These are phyloP conservation scores for Austroboletus novae-zelandiae DNA, from an alignment of 1,284 basidiomycete species.

Conservation along the genomic window DNA sequence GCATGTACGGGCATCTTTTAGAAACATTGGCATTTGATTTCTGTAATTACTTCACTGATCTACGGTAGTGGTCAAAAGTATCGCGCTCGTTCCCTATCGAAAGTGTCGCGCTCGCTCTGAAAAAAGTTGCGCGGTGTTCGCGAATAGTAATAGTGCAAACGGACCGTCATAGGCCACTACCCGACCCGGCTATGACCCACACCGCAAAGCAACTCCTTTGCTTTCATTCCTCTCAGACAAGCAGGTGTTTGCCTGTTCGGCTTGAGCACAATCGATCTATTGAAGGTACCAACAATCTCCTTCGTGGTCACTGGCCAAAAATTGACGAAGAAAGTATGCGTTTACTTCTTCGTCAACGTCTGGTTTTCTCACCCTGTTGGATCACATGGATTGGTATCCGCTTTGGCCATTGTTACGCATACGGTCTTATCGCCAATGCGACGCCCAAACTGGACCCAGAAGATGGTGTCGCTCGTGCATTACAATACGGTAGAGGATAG, in stretches of 20 bases:
- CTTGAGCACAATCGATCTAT: conserved; percentile 41
- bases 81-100: too few species aligned
- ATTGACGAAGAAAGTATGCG: conserved; percentile 66
- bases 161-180: too few species aligned
- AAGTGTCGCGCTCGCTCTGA: too few species aligned
- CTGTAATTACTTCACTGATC: too few species aligned
- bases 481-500: conserved; percentile 76
- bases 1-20: too few species aligned
- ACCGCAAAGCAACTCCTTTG: too few species aligned
- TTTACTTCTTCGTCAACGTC: conserved; percentile 13
- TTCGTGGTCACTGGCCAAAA: conserved; percentile 64
- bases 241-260: conserved; percentile 68
- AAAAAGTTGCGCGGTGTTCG: too few species aligned
- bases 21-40: too few species aligned
- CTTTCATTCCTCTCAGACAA: conserved; percentile 40
- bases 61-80: too few species aligned
- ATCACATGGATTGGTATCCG: conserved; percentile 64
- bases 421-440: conserved; percentile 55
- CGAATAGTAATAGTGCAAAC: too few species aligned
- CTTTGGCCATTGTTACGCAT: conserved; percentile 79
- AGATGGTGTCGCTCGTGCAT: conserved; percentile 74
- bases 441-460: conserved; percentile 53
- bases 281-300: conserved; percentile 68
- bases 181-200: too few species aligned
- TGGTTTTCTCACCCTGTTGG: background rate